A percentile compares a stretch with the other conserved stretches of the same genome.
These are phyloP conservation scores for Cyberlindnera meyerae DNA, from an alignment of 805 yeast species.

Conservation along the genomic window DNA sequence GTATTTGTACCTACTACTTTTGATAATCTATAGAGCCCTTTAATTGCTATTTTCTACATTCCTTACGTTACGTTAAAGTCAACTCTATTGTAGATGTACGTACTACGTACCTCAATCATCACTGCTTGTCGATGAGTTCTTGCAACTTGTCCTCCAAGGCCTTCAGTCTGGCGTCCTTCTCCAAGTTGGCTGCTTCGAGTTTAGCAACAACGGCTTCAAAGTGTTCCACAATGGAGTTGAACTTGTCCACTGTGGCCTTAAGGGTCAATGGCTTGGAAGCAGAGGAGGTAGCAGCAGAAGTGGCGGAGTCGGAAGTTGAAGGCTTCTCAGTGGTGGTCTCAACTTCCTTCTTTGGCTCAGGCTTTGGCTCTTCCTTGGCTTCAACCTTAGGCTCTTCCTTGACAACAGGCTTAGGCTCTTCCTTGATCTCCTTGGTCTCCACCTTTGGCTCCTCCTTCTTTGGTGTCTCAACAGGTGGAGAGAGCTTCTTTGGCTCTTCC, in stretches of 20 bases:
- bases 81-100: no score
- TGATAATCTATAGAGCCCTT: no score
- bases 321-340: constrained; percentile 17
- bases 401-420: constrained; percentile 6
- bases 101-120: background rate
- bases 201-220: constrained; percentile 52
- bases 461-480: background rate
- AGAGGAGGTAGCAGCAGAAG: background rate
- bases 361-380: no score
- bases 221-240: constrained; percentile 51
- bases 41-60: no score
- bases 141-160: constrained; percentile 60
- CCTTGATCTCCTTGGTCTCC: no score
- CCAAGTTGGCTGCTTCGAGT: constrained; percentile 49
- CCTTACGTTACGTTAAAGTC: no score
- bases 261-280: constrained; percentile 50
- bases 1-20: no score
- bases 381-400: no score
- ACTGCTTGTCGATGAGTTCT: constrained; percentile 39
- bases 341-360: constrained; percentile 12
- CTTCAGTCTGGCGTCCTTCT: constrained; percentile 58
- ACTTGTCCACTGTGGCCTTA: constrained; percentile 65
- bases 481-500: constrained; percentile 11
- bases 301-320: constrained; percentile 12
- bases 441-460: constrained; percentile 23